Evolutionary conservation across 1,284 basidiomycete species (phyloP).

Genomic region (Sanguinoderma infundibulare): DNA sequence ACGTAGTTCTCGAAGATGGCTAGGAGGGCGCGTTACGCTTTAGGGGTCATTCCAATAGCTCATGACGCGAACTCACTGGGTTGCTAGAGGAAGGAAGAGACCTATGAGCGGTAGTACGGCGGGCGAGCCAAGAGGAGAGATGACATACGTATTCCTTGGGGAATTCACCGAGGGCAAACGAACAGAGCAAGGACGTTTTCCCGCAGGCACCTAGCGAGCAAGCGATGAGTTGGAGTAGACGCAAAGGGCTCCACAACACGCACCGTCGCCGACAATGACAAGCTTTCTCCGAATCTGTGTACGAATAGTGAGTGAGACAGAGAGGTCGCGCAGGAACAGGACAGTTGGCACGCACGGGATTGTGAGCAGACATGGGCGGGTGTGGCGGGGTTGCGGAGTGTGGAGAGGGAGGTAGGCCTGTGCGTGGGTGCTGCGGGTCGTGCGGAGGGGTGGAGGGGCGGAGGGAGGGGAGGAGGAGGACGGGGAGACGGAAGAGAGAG

Average conservation of each 20-base stretch:
- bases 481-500: conserved; percentile 7
- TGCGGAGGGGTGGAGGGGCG: conserved; percentile 3
- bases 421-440: background rate
- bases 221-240: conserved; percentile 21
- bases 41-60: background rate
- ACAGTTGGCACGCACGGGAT: conserved; percentile 45
- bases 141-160: conserved; percentile 91
- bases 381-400: background rate
- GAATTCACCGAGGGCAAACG: conserved; percentile 96
- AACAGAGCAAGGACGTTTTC: conserved; percentile 84
- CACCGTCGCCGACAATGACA: conserved; percentile 94
- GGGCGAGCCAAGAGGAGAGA: background rate
- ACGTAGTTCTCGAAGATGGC: conserved; percentile 99
- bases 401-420: background rate
- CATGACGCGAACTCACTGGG: conserved; percentile 32
- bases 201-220: conserved; percentile 71
- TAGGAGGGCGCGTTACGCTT: conserved; percentile 38
- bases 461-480: conserved; percentile 7
- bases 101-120: background rate
- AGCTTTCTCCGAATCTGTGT: conserved; percentile 83
- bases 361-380: conserved; percentile 49
- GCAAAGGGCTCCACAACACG: conserved; percentile 39
- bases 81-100: conserved; percentile 28
- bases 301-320: conserved; percentile 16
- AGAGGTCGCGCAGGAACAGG: conserved; percentile 9